phyloP scores from a whole-genome alignment of 768 basidiomycete genomes.

The Boletus bicolor region DNA sequence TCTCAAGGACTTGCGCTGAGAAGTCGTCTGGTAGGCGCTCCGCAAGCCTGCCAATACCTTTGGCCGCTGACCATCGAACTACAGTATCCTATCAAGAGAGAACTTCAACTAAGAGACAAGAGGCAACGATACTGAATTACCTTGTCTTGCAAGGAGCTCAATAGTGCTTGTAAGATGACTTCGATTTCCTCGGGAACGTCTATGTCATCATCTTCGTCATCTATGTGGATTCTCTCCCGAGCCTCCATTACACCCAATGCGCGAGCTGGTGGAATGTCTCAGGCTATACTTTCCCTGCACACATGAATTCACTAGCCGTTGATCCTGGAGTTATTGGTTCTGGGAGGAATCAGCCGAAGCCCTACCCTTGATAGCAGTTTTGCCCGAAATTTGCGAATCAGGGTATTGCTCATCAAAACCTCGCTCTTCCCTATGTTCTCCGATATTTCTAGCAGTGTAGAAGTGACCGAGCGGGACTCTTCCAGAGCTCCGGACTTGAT shows the following conservation, averaged over 20 bases:
- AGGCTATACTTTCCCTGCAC: constrained; percentile 25
- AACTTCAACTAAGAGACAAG: not conserved
- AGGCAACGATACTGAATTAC: constrained; percentile 38
- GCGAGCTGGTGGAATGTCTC: constrained; percentile 23
- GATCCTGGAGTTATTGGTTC: constrained; percentile 32
- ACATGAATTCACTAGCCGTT: constrained; percentile 37
- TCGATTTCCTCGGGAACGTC: constrained; percentile 84
- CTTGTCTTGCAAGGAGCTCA: constrained; percentile 76
- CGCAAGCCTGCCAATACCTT: constrained; percentile 82
- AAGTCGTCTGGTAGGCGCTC: constrained; percentile 77
- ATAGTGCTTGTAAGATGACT: constrained; percentile 63
- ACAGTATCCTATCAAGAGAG: constrained; percentile 70
- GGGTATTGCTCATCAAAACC: constrained; percentile 51
- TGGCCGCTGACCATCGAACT: constrained; percentile 93
- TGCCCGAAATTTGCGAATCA: constrained; percentile 63
- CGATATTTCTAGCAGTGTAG: constrained; percentile 45
- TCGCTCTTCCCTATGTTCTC: constrained; percentile 39
- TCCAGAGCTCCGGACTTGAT: constrained; percentile 59
- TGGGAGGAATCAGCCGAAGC: constrained; percentile 57
- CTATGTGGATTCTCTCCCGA: constrained; percentile 6
- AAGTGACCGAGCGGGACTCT: constrained; percentile 44
- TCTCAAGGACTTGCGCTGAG: constrained; percentile 77
- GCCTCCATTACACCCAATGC: constrained; percentile 18
- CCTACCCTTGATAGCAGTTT: constrained; percentile 70
- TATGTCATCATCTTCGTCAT: constrained; percentile 39